These are phyloP conservation scores for Carnegiea gigantea DNA, from an alignment of 179 eudicot genomes.

Conservation along the genomic window DNA sequence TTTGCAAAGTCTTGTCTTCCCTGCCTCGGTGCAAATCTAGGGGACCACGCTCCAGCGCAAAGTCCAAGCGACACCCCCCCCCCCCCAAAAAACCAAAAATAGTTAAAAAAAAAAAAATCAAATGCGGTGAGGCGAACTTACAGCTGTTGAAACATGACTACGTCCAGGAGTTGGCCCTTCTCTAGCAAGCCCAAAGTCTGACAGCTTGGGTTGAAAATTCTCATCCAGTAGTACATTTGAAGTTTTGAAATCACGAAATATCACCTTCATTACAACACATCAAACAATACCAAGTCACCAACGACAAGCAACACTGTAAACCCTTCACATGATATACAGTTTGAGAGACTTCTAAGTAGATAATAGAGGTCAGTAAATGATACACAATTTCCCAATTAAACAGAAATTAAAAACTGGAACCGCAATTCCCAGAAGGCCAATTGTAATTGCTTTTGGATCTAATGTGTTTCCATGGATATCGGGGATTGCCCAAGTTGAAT, in stretches of 20 bases:
- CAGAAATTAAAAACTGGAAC: background rate
- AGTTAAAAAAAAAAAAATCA: no score
- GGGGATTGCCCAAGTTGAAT: background rate
- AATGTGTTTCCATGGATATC: background rate
- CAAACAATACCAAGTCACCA: constrained; percentile 9
- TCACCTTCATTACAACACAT: constrained; percentile 54
- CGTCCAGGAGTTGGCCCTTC: constrained; percentile 82
- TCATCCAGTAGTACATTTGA: constrained; percentile 83
- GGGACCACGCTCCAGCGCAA: no score
- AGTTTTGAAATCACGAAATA: constrained; percentile 90
- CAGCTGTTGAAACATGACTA: constrained; percentile 91
- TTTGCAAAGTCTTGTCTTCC: no score
- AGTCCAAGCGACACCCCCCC: no score
- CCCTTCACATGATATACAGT: no score
- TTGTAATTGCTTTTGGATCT: no score
- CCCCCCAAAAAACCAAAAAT: no score
- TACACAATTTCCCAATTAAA: background rate
- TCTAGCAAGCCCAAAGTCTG: constrained; percentile 92
- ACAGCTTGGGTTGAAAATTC: constrained; percentile 72
- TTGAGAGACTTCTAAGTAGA: no score
- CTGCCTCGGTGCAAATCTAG: no score
- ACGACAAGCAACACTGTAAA: background rate
- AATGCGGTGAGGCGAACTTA: constrained; percentile 30
- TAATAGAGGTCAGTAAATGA: background rate
- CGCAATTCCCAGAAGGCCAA: background rate